Evolutionary conservation across 306 rosid species (phyloP).

Genomic region (Cucurbita argyrosperma): DNA sequence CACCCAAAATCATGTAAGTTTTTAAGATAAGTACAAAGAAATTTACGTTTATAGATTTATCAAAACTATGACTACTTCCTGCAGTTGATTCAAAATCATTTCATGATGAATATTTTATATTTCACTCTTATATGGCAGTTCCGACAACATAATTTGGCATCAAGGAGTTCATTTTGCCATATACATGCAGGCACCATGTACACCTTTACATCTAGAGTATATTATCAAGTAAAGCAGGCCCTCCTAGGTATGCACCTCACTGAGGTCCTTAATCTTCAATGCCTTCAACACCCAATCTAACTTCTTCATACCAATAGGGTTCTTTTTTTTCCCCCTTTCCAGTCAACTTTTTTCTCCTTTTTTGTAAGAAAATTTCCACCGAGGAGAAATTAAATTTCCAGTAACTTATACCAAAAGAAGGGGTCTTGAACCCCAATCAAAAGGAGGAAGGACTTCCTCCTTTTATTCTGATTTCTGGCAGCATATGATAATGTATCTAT

Average conservation of each 20-base stretch:
- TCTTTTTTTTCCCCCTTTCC: no score
- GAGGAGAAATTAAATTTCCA: no score
- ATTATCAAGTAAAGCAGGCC: background rate
- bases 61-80: background rate
- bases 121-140: background rate
- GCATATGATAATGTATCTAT: no score
- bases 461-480: no score
- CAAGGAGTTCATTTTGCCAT: background rate
- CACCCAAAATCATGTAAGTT: background rate
- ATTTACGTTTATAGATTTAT: background rate
- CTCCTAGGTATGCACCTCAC: background rate
- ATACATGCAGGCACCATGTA: background rate
- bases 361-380: no score
- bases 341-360: no score
- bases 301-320: no score
- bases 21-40: background rate
- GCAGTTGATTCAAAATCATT: background rate
- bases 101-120: background rate
- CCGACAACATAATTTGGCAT: background rate
- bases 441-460: no score
- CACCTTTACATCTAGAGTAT: background rate
- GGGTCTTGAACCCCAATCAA: no score
- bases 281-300: no score
- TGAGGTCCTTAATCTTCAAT: no score
- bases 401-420: no score